Conservation (phyloP, 2,329 filamentous ascomycete species). For the Colletotrichum acutatum region DNA sequence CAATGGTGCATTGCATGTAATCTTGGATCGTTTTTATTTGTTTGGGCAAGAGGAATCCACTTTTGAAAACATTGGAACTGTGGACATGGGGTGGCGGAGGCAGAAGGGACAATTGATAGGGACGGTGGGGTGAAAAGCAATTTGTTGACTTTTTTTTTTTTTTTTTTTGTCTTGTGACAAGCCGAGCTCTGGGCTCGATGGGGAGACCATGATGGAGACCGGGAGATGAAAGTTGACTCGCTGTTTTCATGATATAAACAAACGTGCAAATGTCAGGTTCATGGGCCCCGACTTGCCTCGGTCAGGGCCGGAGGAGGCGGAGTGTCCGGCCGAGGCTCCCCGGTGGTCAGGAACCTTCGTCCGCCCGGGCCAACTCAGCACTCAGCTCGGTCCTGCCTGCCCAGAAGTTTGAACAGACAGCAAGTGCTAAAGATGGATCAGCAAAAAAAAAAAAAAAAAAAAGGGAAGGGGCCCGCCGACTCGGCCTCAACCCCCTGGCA, state of each 20-base stretch:
- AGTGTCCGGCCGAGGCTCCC: constrained; percentile 32
- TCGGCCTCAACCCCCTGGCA: constrained; percentile 36
- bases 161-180: constrained; percentile 4
- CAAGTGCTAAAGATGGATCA: not conserved
- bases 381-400: not conserved
- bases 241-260: not conserved
- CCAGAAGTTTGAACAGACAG: not conserved
- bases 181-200: constrained; percentile 8
- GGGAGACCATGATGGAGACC: not conserved
- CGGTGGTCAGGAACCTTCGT: not conserved
- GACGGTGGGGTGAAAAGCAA: not conserved
- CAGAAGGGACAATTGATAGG: not conserved
- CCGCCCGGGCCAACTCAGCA: not conserved
- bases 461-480: not conserved
- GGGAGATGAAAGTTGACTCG: not conserved
- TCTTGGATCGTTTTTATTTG: constrained; percentile 1
- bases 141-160: constrained; percentile 18
- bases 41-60: not conserved
- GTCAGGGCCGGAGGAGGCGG: constrained; percentile 13
- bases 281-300: constrained; percentile 23
- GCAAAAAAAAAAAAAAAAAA: not conserved
- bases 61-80: not conserved
- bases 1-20: constrained; percentile 8
- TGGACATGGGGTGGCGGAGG: not conserved
- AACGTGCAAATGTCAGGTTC: not conserved